Evolutionary conservation across 1,284 basidiomycete genomes (phyloP), one percentile per base, ranked within the genome.

Genomic region (Rhodotorula sp.): DNA sequence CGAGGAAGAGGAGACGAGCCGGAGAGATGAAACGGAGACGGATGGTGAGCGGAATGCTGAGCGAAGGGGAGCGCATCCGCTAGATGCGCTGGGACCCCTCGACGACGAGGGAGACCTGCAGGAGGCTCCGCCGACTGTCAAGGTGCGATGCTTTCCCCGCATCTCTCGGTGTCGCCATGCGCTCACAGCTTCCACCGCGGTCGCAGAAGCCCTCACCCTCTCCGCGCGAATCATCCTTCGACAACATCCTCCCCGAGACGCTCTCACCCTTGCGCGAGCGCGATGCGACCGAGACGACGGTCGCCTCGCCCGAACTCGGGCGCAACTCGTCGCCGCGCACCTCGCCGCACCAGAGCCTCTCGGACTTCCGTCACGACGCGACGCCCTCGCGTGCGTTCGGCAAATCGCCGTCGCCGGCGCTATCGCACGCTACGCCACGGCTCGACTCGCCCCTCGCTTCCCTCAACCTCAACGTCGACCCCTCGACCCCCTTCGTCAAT

Each of bases 311-410:
- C 52, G 68, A 63, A n/a, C n/a, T 66, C n/a, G 68, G 64, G 3
- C 63, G 72, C 42, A 61, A 74, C 54, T 68, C 63, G 25, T 73
- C 71, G 9, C 71, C 71, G 3, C 65, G 44, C 3, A n/a, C 53
- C 25, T 70, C 71, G 1, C 54, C 64, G 0, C 64, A 67, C n/a
- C 42, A 57, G 8, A 55, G 53, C 13, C 58, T 58, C 42, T 58
- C 57, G 25, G 58, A 50, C 1, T 57, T 46, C 65, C 7, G 45
- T 12, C 48, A 17, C 2, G 67, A 65, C 17, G 65, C 62, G 7
- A 69, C 67, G 8, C 64, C 61, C 16, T 65, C 66, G 21, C 62
- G 64, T 25, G 21, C 55, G 7, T 52, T 45, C 19, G 44, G 49
- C 42, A 60, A 66, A 13, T 64, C 68, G 10, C 68, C 66, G 16